A percentile compares a stretch with the other conserved stretches of the same genome.
phyloP scores from a whole-genome alignment of 768 basidiomycete species.

The Psilocybe subaeruginosa region DNA sequence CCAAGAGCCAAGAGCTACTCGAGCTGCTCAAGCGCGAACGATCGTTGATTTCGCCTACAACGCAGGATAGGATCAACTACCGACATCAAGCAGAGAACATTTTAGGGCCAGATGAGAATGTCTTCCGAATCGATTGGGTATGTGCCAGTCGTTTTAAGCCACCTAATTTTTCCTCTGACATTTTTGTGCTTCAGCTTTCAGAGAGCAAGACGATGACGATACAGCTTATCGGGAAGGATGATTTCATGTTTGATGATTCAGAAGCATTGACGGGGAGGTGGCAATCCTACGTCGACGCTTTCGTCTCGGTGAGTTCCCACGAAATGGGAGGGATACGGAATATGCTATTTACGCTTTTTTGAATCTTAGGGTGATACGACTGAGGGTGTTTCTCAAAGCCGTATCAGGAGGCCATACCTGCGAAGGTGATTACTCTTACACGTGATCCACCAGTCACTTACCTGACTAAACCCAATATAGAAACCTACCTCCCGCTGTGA shows the following conservation, averaged over 20 bases:
- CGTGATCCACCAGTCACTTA: background rate
- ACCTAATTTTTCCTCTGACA: background rate
- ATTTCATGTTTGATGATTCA: conserved; percentile 73
- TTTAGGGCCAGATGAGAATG: conserved; percentile 74
- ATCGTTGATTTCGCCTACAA: conserved; percentile 56
- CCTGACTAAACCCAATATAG: conserved; percentile 26
- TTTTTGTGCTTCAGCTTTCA: conserved; percentile 48
- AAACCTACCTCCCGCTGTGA: conserved; percentile 38
- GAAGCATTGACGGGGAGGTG: conserved; percentile 78
- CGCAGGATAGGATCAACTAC: conserved; percentile 72
- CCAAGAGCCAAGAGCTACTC: conserved; percentile 72
- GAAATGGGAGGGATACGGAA: background rate
- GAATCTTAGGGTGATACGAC: conserved; percentile 58
- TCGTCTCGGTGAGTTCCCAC: conserved; percentile 55
- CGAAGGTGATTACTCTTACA: conserved; percentile 48
- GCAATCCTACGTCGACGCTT: conserved; percentile 81
- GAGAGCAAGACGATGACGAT: conserved; percentile 69
- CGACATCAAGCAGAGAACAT: conserved; percentile 71
- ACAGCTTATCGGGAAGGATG: conserved; percentile 81
- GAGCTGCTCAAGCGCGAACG: conserved; percentile 74
- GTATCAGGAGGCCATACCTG: conserved; percentile 64
- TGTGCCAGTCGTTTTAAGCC: conserved; percentile 14
- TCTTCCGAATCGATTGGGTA: conserved; percentile 85
- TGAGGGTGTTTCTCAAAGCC: conserved; percentile 49
- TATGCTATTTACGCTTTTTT: background rate